These are phyloP conservation scores for Phalaenopsis aphrodite DNA, from an alignment of 106 monocot genomes.

Conservation along the genomic window DNA sequence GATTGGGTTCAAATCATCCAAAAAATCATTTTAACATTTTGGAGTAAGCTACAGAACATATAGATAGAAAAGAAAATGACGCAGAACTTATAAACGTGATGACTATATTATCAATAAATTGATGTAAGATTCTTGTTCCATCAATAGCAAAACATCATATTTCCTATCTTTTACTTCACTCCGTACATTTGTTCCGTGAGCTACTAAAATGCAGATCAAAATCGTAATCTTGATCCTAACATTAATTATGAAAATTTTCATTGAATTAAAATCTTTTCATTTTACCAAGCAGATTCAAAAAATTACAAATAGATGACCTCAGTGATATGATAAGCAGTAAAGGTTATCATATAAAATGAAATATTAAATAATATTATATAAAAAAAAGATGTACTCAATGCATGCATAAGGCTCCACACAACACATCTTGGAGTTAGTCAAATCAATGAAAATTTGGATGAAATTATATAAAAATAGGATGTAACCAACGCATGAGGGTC, in stretches of 20 bases:
- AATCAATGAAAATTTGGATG: no score
- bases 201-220: neutral
- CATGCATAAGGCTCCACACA: no score
- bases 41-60: no score
- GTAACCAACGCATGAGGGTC: no score
- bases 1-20: neutral
- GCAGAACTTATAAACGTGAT: no score
- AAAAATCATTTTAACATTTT: neutral
- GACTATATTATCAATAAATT: neutral
- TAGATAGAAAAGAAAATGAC: no score
- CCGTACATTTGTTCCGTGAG: neutral
- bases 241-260: neutral
- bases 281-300: neutral
- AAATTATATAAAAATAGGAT: no score
- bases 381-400: no score
- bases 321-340: neutral
- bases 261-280: neutral
- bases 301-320: neutral
- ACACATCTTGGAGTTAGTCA: no score
- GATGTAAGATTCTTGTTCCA: neutral
- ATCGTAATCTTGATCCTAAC: neutral
- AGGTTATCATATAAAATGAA: no score
- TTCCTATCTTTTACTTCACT: neutral
- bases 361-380: no score
- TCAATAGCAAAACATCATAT: neutral